Percentiles rank a stretch among this genome's conserved stretches.
phyloP scores from a whole-genome alignment of 2,329 filamentous ascomycete species.

The Diaporthe batatas region DNA sequence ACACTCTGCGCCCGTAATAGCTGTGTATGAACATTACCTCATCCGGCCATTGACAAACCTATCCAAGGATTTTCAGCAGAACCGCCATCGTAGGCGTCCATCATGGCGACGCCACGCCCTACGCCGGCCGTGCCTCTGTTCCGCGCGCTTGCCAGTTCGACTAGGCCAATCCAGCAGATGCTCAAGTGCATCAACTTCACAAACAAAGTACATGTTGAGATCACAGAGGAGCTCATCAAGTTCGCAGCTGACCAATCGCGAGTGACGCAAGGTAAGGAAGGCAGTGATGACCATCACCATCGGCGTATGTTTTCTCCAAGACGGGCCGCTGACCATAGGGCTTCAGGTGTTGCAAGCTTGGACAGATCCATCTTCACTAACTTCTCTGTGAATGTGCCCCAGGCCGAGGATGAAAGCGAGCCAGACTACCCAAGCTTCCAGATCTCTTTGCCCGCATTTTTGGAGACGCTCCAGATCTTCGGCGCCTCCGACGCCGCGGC shows the following conservation, averaged over 20 bases:
- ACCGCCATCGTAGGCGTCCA: conserved; percentile 21
- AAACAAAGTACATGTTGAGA: conserved; percentile 74
- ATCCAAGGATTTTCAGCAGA: not conserved
- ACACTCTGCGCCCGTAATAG: conserved; percentile 34
- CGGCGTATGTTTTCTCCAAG: conserved; percentile 13
- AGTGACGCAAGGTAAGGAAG: conserved; percentile 85
- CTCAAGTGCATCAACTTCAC: conserved; percentile 71
- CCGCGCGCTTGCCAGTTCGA: conserved; percentile 82
- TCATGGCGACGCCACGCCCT: conserved; percentile 39
- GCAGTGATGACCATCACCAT: conserved; percentile 30
- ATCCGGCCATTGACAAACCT: conserved; percentile 4
- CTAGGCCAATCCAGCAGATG: conserved; percentile 78
- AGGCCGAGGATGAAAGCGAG: conserved; percentile 55
- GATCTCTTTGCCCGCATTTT: conserved; percentile 85
- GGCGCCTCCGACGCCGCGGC: conserved; percentile 80
- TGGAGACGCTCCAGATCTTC: conserved; percentile 97
- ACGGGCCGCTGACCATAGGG: conserved; percentile 49
- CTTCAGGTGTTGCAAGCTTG: conserved; percentile 80
- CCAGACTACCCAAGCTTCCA: conserved; percentile 78
- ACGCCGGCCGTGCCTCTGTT: conserved; percentile 66
- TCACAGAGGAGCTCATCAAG: conserved; percentile 86
- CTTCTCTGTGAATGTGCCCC: conserved; percentile 76
- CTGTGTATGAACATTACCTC: conserved; percentile 40
- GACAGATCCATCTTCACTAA: conserved; percentile 90
- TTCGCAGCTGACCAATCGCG: conserved; percentile 90